A percentile compares a stretch with the other conserved stretches of the same genome.
Evolutionary conservation across 2,329 filamentous ascomycete species (phyloP).

Genomic region (Aspergillus ochraceus): DNA sequence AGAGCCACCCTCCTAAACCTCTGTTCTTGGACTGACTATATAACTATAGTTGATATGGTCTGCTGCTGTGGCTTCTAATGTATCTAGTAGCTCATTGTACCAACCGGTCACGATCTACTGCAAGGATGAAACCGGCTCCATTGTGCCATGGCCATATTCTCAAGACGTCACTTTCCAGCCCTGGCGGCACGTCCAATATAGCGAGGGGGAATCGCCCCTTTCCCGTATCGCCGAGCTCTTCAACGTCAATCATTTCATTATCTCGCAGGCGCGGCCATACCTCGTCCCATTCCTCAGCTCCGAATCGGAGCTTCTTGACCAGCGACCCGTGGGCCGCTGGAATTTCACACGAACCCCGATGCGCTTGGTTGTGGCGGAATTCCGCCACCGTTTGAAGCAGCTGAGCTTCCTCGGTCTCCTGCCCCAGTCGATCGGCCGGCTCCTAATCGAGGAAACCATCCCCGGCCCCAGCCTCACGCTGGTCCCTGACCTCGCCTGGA

Average conservation of each 20-base stretch:
- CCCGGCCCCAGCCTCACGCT: constrained; percentile 77
- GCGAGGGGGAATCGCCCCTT: constrained; percentile 67
- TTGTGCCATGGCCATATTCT: constrained; percentile 70
- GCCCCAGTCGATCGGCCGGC: constrained; percentile 67
- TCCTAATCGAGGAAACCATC: constrained; percentile 79
- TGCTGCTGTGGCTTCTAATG: constrained; percentile 43
- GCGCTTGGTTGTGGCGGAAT: constrained; percentile 71
- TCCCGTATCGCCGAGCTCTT: constrained; percentile 77
- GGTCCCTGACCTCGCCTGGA: constrained; percentile 72
- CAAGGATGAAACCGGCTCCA: constrained; percentile 71
- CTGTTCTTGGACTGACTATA: neutral
- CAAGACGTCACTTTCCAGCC: constrained; percentile 65
- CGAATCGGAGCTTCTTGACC: constrained; percentile 72
- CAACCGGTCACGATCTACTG: constrained; percentile 69
- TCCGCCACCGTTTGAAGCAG: constrained; percentile 78
- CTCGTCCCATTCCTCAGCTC: constrained; percentile 80
- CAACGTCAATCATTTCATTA: constrained; percentile 93
- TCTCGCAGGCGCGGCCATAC: constrained; percentile 89
- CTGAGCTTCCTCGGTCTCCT: constrained; percentile 75
- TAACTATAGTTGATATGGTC: constrained; percentile 59
- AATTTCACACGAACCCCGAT: constrained; percentile 57
- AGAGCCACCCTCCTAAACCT: neutral
- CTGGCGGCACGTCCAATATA: constrained; percentile 65
- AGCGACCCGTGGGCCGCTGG: constrained; percentile 60
- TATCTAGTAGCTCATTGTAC: constrained; percentile 61